Percentiles rank a stretch among this genome's conserved stretches.
Conservation (phyloP, 225 moss, liverwort and hornwort species). For the Polytrichum formosum region DNA sequence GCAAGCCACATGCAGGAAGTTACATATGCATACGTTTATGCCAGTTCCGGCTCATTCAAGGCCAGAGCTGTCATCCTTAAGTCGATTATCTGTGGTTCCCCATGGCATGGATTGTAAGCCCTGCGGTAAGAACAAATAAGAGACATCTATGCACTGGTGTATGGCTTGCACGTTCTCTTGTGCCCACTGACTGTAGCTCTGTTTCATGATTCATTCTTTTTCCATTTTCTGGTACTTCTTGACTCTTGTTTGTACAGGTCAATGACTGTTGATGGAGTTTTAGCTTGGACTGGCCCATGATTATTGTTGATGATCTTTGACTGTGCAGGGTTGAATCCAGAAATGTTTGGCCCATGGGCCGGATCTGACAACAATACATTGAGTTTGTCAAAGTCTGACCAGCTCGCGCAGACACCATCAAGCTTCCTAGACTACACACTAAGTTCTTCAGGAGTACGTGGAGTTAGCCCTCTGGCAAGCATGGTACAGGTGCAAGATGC, state of each 20-base stretch:
- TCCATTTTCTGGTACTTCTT: too few species aligned
- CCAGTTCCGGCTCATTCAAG: slow-evolving; percentile 4
- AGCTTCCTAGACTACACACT: slow-evolving; percentile 13
- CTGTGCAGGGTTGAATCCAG: slow-evolving; percentile 28
- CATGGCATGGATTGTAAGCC: slow-evolving; percentile 16
- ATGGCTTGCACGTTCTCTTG: too few species aligned
- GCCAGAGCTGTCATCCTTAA: slow-evolving; percentile 36
- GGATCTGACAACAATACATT: slow-evolving; percentile 8
- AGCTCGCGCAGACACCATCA: slow-evolving; percentile 6
- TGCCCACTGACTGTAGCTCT: too few species aligned
- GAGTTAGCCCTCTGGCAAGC: slow-evolving; percentile 7
- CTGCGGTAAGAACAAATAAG: slow-evolving; percentile 20
- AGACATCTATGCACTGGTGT: too few species aligned
- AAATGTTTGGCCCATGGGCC: slow-evolving; percentile 29
- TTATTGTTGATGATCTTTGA: too few species aligned
- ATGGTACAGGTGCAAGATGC: slow-evolving; percentile 13
- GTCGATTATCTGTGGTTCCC: slow-evolving; percentile 18
- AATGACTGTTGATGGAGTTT: too few species aligned
- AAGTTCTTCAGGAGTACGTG: slow-evolving; percentile 8
- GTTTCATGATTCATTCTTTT: too few species aligned
- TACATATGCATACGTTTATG: slow-evolving; percentile 23
- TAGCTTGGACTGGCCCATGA: too few species aligned
- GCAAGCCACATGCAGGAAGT: slow-evolving; percentile 40
- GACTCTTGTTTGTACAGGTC: too few species aligned
- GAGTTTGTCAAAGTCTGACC: slow-evolving; percentile 18